Base-by-base conservation (phyloP, 768 basidiomycete species). In the Punctularia strigosozonata region DNA sequence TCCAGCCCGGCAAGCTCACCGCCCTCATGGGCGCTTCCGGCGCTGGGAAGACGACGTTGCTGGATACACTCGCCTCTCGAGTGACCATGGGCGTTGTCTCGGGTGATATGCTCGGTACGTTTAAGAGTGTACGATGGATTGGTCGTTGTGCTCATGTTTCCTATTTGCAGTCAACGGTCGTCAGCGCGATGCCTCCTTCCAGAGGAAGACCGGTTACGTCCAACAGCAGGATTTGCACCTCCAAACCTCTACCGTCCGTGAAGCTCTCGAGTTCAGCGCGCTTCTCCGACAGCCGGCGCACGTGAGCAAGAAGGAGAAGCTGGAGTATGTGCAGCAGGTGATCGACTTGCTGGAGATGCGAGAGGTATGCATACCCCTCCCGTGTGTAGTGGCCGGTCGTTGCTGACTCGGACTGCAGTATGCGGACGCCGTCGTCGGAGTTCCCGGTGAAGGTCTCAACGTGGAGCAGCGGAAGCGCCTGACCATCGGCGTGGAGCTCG, bases 221-320 rank as follows among this genome's bases (percentile, higher is more conserved):
- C 87, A 92, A 50, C 90, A 94, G 51, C 73, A 73, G 66, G 86
- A 88, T 47, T 80, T 76, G 0, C 89, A 91, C 57, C 66, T 80
- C 15, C 69, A 75, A 19, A 74, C 78, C 5, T 59, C 75, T 1
- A 90, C 85, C 5, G 86, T 91, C 13, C 71, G 83, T 20, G 85
- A 91, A 50, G 85, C 87, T 1, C 62, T 91, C 6, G 57, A 75
- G 28, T 81, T 86, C 59, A 88, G 85, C 2, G 88, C 87, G 3
- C 73, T 69, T 38, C 63, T 90, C 23, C 78, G 87, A 24, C 88
- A 88, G 52, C 84, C 84, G 0, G 52, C 66, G 1, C 64, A 67
- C 1, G 77, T 86, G 2, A 61, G 83, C 1, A 48, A 67, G 15
- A 61, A 61, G 0, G 86, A 90, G 59, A 88, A 89, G 58, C 72